A percentile compares a stretch with the other conserved stretches of the same genome.
Conservation (phyloP, 108 stramenopile species). For the Skeletonema tropicum region DNA sequence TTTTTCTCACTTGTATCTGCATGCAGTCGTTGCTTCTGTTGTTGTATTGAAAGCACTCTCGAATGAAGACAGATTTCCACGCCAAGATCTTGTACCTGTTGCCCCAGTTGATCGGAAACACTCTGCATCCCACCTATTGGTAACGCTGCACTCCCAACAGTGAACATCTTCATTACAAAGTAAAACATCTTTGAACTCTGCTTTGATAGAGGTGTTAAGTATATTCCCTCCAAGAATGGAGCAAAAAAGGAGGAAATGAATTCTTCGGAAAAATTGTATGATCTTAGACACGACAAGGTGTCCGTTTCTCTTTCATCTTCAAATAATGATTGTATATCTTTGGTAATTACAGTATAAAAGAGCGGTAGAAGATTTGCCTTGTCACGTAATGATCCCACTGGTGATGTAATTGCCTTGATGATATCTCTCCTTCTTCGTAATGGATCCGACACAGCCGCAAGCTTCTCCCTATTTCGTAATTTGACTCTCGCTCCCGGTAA, state of each 20-base stretch:
- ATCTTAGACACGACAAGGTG: conserved; percentile 60
- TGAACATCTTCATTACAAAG: conserved; percentile 89
- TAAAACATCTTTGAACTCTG: conserved; percentile 89
- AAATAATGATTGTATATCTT: conserved; percentile 72
- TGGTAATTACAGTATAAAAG: conserved; percentile 60
- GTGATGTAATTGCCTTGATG: conserved; percentile 56
- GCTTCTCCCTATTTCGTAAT: conserved; percentile 20
- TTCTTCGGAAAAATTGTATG: conserved; percentile 75
- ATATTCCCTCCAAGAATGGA: conserved; percentile 89
- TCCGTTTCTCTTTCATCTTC: conserved; percentile 54
- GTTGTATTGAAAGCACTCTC: conserved; percentile 36
- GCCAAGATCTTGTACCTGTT: conserved; percentile 54
- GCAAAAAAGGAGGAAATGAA: conserved; percentile 76
- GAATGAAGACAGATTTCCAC: conserved; percentile 46
- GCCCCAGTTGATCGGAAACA: conserved; percentile 67
- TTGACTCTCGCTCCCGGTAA: conserved; percentile 84
- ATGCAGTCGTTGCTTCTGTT: background rate
- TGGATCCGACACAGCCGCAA: conserved; percentile 80
- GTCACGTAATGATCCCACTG: conserved; percentile 71
- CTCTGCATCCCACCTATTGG: conserved; percentile 78
- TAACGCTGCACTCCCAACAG: conserved; percentile 71
- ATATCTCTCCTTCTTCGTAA: conserved; percentile 64
- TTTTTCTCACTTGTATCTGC: conserved; percentile 1
- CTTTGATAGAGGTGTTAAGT: conserved; percentile 66
- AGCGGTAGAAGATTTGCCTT: conserved; percentile 69